These are phyloP conservation scores for Epichloe hybrida DNA, from an alignment of 2,329 filamentous ascomycete genomes.

Conservation along the genomic window DNA sequence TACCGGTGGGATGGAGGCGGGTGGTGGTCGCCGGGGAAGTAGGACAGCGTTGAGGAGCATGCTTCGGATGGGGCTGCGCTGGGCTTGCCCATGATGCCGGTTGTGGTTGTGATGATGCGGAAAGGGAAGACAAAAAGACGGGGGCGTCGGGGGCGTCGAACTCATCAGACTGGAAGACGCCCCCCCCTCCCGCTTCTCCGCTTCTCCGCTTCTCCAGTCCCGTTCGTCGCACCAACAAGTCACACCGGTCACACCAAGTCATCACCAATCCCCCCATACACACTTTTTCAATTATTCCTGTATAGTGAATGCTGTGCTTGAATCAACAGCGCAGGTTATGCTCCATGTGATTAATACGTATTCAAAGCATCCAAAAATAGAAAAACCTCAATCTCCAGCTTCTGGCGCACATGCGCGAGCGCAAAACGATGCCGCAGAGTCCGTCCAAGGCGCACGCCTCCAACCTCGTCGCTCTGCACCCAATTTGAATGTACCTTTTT, in stretches of 20 bases:
- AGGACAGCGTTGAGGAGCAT: constrained; percentile 5
- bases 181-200: no score
- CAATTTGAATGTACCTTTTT: no score
- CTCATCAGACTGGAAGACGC: no score
- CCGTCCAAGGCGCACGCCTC: not conserved
- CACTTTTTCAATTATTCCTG: not conserved
- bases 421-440: not conserved
- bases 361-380: not conserved
- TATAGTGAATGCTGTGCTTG: no score
- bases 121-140: not conserved
- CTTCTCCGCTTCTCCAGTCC: no score
- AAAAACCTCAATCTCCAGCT: constrained; percentile 4
- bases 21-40: not conserved
- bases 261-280: not conserved
- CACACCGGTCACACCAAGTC: no score
- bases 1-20: constrained; percentile 14
- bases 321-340: no score
- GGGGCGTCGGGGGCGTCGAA: no score
- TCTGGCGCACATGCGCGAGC: not conserved
- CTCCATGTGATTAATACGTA: not conserved
- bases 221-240: no score
- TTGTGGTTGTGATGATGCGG: not conserved
- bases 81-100: constrained; percentile 14
- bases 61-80: constrained; percentile 7
- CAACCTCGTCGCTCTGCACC: no score